Evolutionary conservation across 345 rosid species (phyloP).

Genomic region (Murraya paniculata): DNA sequence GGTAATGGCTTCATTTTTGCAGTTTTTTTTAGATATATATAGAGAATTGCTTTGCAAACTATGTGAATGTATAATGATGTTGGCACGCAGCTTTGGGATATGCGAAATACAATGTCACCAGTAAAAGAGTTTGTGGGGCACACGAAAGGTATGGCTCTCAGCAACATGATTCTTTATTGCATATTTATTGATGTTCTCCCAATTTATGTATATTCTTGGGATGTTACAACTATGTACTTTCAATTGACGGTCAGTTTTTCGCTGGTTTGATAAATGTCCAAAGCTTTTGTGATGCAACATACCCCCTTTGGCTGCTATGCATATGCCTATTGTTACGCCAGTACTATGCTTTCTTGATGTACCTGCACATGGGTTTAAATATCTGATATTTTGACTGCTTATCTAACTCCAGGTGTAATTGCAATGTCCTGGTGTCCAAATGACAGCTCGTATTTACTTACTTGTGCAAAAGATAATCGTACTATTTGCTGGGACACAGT

Average conservation of each 20-base stretch:
- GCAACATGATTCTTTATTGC: neutral
- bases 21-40: neutral
- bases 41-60: neutral
- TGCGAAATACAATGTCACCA: constrained; percentile 89
- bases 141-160: constrained; percentile 65
- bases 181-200: constrained; percentile 4
- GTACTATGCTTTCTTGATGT: neutral
- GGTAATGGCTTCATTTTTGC: constrained; percentile 40
- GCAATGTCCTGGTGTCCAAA: constrained; percentile 99
- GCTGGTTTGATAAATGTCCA: neutral
- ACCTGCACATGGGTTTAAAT: neutral
- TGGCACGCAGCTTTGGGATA: constrained; percentile 90
- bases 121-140: constrained; percentile 89
- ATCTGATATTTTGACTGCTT: constrained; percentile 8
- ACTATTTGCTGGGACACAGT: constrained; percentile 97
- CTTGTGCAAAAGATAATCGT: constrained; percentile 96
- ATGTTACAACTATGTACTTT: neutral
- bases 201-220: neutral
- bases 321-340: neutral
- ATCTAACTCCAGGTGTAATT: constrained; percentile 69
- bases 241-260: neutral
- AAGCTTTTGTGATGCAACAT: neutral
- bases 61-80: constrained; percentile 13
- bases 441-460: constrained; percentile 90
- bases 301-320: neutral